Evolutionary conservation across 495 filamentous ascomycete species (phyloP), one percentile per base, ranked within the genome.

Genomic region (Halenospora varia): DNA sequence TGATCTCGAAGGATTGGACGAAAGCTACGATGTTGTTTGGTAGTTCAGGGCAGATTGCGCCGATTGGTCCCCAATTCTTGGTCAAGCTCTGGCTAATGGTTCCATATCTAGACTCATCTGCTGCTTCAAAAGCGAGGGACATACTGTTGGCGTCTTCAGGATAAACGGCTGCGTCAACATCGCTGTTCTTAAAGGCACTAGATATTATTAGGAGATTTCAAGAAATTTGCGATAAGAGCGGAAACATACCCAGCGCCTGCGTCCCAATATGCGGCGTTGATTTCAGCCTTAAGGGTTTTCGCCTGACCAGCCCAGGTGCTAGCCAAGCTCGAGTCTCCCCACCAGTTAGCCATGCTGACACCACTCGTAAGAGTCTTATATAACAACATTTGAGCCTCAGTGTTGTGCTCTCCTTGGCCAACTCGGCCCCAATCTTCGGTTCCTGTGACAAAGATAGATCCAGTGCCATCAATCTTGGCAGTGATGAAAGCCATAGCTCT

Each of bases 1-100:
- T 80, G 25, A 88, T 73, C 60, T 88, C 84, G 61, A 87, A 82
- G 20, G 80, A 81, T 11, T 79, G 78, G 53, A 82, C 81, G 68
- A 87, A 87, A 1, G 82, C 79, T 24, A 80, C 83, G 44, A 88
- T 72, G 57, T 84, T 82, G 25, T 77, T 75, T 0, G 75, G 73
- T 8, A 85, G 71, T 58, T 88, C 84, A 2, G 79, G 78, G 20
- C 77, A 70, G 2, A 81, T 76, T 4, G 85, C 76, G 41, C 85
- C 85, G 51, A 83, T 80, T 9, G 78, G 73, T 0, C 73, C 78
- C 62, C 62, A 65, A 48, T 61, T 62, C 45, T 26, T 62, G 18
- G 56, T 62, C 3, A 65, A 53, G 1, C 20, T 1, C 18, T 25
- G 4, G 24, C 49, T 55, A 26, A 65, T 65, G 15, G 20, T 20